Conservation (phyloP, 2,329 filamentous ascomycete genomes). For the Stemphylium lycopersici region DNA sequence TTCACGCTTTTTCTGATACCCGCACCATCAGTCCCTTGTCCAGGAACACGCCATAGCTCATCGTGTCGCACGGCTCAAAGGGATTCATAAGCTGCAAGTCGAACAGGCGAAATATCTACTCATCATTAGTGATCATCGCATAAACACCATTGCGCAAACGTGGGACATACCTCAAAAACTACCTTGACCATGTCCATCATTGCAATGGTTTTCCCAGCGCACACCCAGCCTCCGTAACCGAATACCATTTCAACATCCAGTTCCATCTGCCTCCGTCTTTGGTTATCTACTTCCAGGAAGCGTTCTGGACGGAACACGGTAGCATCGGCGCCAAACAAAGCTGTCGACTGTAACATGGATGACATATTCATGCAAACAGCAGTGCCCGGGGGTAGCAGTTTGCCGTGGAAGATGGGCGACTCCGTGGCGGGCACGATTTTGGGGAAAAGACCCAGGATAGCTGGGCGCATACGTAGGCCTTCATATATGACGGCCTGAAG, state of each 20-base stretch:
- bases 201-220: conserved; percentile 4
- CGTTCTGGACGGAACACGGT: conserved; percentile 2
- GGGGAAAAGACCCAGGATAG: conserved; percentile 4
- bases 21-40: too few species aligned
- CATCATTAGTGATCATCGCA: too few species aligned
- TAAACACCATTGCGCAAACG: too few species aligned
- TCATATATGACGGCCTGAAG: conserved; percentile 18
- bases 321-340: not conserved
- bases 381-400: not conserved
- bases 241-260: not conserved
- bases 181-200: conserved; percentile 2
- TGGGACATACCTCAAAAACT: not conserved
- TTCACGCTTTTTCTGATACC: too few species aligned
- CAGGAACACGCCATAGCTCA: too few species aligned
- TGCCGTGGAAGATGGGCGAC: not conserved
- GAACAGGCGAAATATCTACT: too few species aligned
- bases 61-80: too few species aligned
- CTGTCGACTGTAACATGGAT: not conserved
- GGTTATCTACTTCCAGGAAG: not conserved
- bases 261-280: not conserved
- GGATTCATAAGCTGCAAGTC: too few species aligned
- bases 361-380: conserved; percentile 1
- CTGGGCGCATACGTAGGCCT: conserved; percentile 39
- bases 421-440: conserved; percentile 1
- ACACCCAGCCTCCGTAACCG: conserved; percentile 4